Evolutionary conservation across 768 basidiomycete genomes (phyloP).

Genomic region (Boletus barrowsii): DNA sequence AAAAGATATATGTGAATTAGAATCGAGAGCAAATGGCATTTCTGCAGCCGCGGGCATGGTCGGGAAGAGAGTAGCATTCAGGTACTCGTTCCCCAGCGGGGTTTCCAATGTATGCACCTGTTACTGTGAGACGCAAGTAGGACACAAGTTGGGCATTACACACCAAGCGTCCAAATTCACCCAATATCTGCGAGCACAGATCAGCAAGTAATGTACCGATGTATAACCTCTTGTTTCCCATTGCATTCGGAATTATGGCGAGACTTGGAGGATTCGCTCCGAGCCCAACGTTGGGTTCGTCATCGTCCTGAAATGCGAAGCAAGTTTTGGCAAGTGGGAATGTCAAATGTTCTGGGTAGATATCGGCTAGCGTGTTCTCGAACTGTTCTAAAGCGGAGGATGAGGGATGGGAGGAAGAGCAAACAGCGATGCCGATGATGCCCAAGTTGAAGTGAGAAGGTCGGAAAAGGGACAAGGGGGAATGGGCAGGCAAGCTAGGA

Average conservation of each 20-base stretch:
- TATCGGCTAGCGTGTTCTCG: slow-evolving; percentile 56
- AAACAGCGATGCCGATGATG: slow-evolving; percentile 83
- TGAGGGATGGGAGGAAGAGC: slow-evolving; percentile 52
- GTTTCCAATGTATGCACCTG: slow-evolving; percentile 80
- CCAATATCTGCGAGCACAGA: slow-evolving; percentile 81
- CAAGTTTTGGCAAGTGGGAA: slow-evolving; percentile 81
- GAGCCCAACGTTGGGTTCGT: slow-evolving; percentile 48
- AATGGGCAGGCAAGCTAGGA: slow-evolving; percentile 66
- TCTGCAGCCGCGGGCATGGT: slow-evolving; percentile 58
- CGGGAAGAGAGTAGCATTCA: slow-evolving; percentile 69
- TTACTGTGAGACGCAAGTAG: slow-evolving; percentile 11
- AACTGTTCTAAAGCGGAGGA: slow-evolving; percentile 62
- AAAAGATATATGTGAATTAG: slow-evolving; percentile 41
- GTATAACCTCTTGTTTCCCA: slow-evolving; percentile 86
- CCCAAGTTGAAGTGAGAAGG: slow-evolving; percentile 83
- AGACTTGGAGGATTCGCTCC: slow-evolving; percentile 59
- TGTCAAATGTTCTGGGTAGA: slow-evolving; percentile 63
- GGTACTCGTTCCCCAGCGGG: slow-evolving; percentile 80
- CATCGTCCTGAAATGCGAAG: slow-evolving; percentile 78
- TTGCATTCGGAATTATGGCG: slow-evolving; percentile 76
- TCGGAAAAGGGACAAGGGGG: slow-evolving; percentile 67
- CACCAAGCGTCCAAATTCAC: slow-evolving; percentile 83
- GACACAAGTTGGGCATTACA: slow-evolving; percentile 24
- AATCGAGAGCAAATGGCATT: slow-evolving; percentile 55
- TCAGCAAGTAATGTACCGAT: slow-evolving; percentile 87